A percentile compares a stretch with the other conserved stretches of the same genome.
Conservation (phyloP, 2,329 filamentous ascomycete genomes). For the Diaporthe sp. region DNA sequence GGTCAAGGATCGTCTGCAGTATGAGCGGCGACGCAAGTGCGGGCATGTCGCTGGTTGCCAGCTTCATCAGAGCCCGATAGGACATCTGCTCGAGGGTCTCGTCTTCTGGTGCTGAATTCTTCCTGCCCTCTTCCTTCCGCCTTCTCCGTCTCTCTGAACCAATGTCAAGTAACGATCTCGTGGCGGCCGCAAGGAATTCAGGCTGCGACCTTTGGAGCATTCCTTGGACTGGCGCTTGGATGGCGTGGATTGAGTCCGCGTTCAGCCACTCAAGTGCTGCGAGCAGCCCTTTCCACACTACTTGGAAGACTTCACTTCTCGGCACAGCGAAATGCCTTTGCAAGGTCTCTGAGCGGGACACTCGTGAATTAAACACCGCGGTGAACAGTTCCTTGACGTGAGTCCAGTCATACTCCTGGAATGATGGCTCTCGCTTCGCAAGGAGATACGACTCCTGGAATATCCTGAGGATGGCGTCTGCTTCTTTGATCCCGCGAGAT, state of each 20-base stretch:
- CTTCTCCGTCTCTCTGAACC: neutral
- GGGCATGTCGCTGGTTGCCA: constrained; percentile 11
- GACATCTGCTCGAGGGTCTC: constrained; percentile 20
- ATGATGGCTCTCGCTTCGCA: constrained; percentile 21
- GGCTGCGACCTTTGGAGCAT: neutral
- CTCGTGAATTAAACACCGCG: neutral
- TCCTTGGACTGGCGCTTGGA: neutral
- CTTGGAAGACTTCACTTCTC: neutral
- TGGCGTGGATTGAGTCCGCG: neutral
- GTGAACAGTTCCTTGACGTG: constrained; percentile 4
- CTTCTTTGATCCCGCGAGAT: neutral
- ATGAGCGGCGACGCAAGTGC: constrained; percentile 24
- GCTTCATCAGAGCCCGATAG: constrained; percentile 4
- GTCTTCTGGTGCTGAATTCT: neutral
- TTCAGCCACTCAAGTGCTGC: constrained; percentile 23
- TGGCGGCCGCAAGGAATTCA: constrained; percentile 14
- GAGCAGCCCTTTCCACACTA: constrained; percentile 2
- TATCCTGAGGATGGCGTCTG: constrained; percentile 22
- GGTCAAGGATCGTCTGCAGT: constrained; percentile 27
- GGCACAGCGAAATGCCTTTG: neutral
- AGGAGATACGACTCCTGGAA: constrained; percentile 23
- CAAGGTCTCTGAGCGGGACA: neutral
- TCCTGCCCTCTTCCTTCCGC: neutral
- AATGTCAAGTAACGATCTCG: constrained; percentile 14
- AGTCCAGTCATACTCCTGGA: constrained; percentile 20